Evolutionary conservation across 2,329 filamentous ascomycete species (phyloP).

Genomic region (Colletotrichum limetticola): DNA sequence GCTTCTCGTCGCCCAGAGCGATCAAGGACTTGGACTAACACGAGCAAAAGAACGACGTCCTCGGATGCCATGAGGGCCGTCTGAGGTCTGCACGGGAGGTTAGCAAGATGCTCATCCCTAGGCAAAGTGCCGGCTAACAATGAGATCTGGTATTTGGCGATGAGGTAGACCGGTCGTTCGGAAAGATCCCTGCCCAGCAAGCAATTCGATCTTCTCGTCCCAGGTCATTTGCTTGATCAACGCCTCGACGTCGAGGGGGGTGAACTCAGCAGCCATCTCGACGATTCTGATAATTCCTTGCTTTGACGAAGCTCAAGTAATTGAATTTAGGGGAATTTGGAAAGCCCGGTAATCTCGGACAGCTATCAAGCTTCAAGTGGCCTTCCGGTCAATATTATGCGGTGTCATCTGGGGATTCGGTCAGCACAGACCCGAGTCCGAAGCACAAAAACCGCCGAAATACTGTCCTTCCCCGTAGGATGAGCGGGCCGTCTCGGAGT

Average conservation of each 20-base stretch:
- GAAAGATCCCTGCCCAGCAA: conserved; percentile 34
- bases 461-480: conserved; percentile 3
- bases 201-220: conserved; percentile 36
- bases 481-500: conserved; percentile 20
- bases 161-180: conserved; percentile 34
- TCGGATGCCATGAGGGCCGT: conserved; percentile 29
- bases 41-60: conserved; percentile 26
- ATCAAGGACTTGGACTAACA: not conserved
- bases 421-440: not conserved
- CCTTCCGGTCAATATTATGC: not conserved
- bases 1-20: not conserved
- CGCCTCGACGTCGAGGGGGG: conserved; percentile 26
- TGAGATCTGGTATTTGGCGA: conserved; percentile 22
- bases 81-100: conserved; percentile 1
- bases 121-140: not conserved
- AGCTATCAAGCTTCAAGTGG: not conserved
- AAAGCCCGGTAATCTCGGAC: not conserved
- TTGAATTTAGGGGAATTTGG: too few relatives aligned
- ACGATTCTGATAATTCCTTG: not conserved
- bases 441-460: conserved; percentile 5
- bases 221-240: conserved; percentile 31
- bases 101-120: not conserved
- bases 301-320: not conserved
- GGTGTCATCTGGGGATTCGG: not conserved
- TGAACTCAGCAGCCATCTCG: not conserved